These are phyloP conservation scores for Geotrichum candidum DNA, from an alignment of 1,139 yeast species.

Conservation along the genomic window DNA sequence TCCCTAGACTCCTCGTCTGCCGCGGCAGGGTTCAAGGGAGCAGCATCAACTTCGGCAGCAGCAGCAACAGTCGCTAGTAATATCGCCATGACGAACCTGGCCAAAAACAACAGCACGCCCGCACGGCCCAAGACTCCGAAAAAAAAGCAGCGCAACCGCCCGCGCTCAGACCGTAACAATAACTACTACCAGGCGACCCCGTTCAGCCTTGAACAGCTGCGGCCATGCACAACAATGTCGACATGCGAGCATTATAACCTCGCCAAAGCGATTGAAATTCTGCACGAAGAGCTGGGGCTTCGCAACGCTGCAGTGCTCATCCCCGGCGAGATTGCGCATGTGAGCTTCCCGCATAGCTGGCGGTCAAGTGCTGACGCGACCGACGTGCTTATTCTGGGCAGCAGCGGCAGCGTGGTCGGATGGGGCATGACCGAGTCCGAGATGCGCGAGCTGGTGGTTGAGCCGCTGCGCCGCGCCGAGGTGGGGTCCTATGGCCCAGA, in stretches of 20 bases:
- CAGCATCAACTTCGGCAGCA: not conserved
- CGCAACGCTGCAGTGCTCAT: slow-evolving; percentile 44
- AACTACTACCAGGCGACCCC: not conserved
- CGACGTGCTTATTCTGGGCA: slow-evolving; percentile 53
- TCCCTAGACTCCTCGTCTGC: not conserved
- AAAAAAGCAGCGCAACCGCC: not conserved
- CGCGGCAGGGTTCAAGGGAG: not conserved
- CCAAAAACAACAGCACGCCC: not conserved
- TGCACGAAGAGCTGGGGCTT: slow-evolving; percentile 36
- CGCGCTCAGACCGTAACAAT: not conserved
- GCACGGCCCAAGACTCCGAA: not conserved
- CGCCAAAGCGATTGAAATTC: slow-evolving; percentile 35
- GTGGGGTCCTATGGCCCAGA: slow-evolving; percentile 43
- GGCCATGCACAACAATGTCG: slow-evolving; percentile 58
- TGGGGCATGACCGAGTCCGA: slow-evolving; percentile 67
- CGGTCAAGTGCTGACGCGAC: slow-evolving; percentile 26
- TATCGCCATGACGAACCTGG: not conserved
- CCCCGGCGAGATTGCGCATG: slow-evolving; percentile 63
- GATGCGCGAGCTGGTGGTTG: slow-evolving; percentile 39
- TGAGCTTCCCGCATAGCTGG: slow-evolving; percentile 38
- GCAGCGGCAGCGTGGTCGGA: slow-evolving; percentile 71
- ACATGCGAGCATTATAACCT: slow-evolving; percentile 65
- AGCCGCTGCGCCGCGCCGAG: slow-evolving; percentile 46
- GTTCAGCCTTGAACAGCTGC: not conserved
- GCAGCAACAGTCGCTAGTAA: not conserved